These are phyloP conservation scores for Ophiocordyceps camponoti-saundersi DNA, from an alignment of 2,329 filamentous ascomycete species.

Conservation along the genomic window DNA sequence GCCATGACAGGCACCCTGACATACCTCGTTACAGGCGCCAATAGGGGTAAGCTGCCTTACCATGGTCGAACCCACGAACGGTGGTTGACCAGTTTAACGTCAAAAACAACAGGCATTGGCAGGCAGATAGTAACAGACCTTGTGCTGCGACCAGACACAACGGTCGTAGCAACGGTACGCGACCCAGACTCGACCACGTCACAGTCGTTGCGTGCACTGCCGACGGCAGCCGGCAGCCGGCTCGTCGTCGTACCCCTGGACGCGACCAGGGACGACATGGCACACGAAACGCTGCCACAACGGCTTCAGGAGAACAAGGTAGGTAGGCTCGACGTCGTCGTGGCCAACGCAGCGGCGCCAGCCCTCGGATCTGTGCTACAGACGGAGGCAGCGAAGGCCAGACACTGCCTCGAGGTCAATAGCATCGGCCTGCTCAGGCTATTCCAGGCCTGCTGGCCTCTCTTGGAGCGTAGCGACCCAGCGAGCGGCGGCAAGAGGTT, in stretches of 20 bases:
- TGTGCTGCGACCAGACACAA: conserved; percentile 8
- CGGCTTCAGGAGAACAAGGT: conserved; percentile 17
- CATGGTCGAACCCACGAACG: neutral
- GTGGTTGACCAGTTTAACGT: neutral
- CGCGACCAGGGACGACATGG: neutral
- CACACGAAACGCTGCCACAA: conserved; percentile 13
- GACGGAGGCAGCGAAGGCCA: conserved; percentile 1
- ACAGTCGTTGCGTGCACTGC: conserved; percentile 9
- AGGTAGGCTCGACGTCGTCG: conserved; percentile 27
- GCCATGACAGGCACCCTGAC: neutral
- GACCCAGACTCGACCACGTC: conserved; percentile 9
- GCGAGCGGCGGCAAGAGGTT: conserved; percentile 3
- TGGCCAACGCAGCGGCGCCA: conserved; percentile 30
- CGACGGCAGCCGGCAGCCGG: conserved; percentile 14
- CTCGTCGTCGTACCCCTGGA: conserved; percentile 20
- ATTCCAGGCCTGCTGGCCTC: conserved; percentile 7
- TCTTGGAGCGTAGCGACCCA: conserved; percentile 12
- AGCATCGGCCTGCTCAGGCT: conserved; percentile 5
- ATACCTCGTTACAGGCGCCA: conserved; percentile 5
- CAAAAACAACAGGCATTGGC: conserved; percentile 4
- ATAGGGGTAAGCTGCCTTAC: conserved; percentile 1
- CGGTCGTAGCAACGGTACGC: conserved; percentile 22
- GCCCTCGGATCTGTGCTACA: conserved; percentile 1
- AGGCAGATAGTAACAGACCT: conserved; percentile 3
- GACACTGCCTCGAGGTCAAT: conserved; percentile 4